Base-by-base conservation (phyloP, 345 rosid genomes). In the Excoecaria agallocha region DNA sequence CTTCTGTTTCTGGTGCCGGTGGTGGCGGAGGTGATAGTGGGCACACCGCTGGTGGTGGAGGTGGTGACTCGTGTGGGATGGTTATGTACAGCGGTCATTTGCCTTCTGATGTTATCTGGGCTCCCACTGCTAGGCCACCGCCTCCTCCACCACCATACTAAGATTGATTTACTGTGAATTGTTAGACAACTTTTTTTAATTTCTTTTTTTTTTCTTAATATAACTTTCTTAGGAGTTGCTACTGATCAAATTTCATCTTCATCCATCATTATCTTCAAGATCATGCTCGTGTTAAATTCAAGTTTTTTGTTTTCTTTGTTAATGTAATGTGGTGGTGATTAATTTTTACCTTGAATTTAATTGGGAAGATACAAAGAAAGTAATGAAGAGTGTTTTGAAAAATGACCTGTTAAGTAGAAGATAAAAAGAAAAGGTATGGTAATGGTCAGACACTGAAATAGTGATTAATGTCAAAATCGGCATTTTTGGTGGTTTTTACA, bases 51-150 rank as follows among this genome's bases (percentile, higher is more conserved):
- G 87, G n/a, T n/a, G n/a, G 48, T 11, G 73, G 52, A 5, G 73
- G 62, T 15, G 73, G 45, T 0, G 85, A 84, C 62, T 79, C 93
- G 12, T 82, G 88, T 59, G 90, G 90, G 75, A 76, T 82, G 30
- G 83, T 88, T 10, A 86, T 90, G 92, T 92, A 87, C 56, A 87
- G 80, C 51, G 79, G 86, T 80, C 91, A 89, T 80, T 64, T 87
- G 82, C 81, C 85, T 6, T 81, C 90, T 19, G 93, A 92, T 61
- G 92, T 82, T 38, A 83, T 90, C 37, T 92, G 96, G 97, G 88
- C 91, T 68, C 93, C 92, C 1, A 84, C 89, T 2, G 87, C 89
- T 1, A 85, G 93, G 60, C 87, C 86, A 7, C 89, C 90, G 5
- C 64, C 78, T 30, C 78, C 78, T 3, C 90, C 90, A 6, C 64